phyloP scores from a whole-genome alignment of 176 grass and related monocot genomes.

The Puya raimondii region DNA sequence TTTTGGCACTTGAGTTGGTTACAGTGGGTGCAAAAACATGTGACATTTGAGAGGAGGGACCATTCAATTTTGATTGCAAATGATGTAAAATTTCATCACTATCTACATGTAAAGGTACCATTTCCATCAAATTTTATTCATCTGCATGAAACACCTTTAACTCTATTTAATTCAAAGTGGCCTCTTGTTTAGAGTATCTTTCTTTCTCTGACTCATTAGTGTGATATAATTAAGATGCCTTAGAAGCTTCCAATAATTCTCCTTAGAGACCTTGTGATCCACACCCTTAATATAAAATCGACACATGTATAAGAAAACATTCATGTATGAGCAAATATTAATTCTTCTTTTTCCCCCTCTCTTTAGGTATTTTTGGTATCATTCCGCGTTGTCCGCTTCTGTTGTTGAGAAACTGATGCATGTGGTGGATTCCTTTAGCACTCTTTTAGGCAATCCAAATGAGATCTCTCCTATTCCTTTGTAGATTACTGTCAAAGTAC shows the following conservation, averaged over 20 bases:
- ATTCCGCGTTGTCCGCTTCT: not conserved
- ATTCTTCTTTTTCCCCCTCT: not conserved
- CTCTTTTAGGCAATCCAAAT: not conserved
- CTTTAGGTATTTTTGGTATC: not conserved
- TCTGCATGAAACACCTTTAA: not conserved
- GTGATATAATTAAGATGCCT: not conserved
- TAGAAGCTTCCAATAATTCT: not conserved
- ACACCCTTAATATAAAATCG: slow-evolving; percentile 3
- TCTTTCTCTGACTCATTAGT: not conserved
- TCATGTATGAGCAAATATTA: not conserved
- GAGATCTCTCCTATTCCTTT: not conserved
- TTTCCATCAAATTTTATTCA: not conserved
- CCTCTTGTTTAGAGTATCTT: not conserved
- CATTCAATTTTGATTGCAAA: not conserved
- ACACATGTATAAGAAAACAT: not conserved
- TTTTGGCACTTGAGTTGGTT: not conserved
- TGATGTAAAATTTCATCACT: slow-evolving; percentile 11
- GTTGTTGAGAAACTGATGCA: not conserved
- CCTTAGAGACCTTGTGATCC: not conserved
- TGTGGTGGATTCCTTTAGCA: not conserved
- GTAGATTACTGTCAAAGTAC: not conserved
- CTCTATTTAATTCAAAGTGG: slow-evolving; percentile 11
- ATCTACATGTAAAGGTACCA: not conserved
- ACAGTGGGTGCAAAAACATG: not conserved
- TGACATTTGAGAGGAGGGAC: not conserved